These are phyloP conservation scores for Bolboschoenus planiculmis DNA, from an alignment of 176 grass and related monocot genomes.

Conservation along the genomic window DNA sequence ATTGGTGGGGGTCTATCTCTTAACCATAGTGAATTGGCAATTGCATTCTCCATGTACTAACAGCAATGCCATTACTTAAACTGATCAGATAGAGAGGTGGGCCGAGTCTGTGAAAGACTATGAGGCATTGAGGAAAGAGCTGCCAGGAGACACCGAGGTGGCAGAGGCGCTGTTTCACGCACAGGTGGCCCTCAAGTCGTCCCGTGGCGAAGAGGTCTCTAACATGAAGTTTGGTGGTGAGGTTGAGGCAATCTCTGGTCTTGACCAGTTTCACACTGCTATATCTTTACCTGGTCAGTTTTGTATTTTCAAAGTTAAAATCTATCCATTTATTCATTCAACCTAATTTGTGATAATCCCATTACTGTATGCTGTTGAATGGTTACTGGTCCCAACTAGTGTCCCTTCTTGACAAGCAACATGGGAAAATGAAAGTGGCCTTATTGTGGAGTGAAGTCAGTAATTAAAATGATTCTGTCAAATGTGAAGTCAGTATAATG, in stretches of 20 bases:
- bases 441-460: not conserved
- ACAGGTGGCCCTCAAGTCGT: conserved; percentile 76
- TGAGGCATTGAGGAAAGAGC: conserved; percentile 64
- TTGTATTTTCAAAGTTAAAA: conserved; percentile 13
- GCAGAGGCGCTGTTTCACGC: conserved; percentile 94
- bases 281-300: conserved; percentile 80
- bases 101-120: conserved; percentile 82
- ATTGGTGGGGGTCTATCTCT: conserved; percentile 7
- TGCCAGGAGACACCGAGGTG: conserved; percentile 71
- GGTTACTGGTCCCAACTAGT: not conserved
- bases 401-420: not conserved
- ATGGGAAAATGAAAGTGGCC: not conserved
- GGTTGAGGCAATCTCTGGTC: conserved; percentile 69
- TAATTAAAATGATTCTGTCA: not conserved
- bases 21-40: conserved; percentile 1
- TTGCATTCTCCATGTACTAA: not conserved
- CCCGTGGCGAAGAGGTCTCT: conserved; percentile 69
- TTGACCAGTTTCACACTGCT: conserved; percentile 74
- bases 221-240: conserved; percentile 96
- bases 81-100: conserved; percentile 73
- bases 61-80: not conserved
- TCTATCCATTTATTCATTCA: conserved; percentile 58
- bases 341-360: conserved; percentile 42
- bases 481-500: not conserved
- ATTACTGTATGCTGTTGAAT: not conserved